Evolutionary conservation across 1,284 basidiomycete species (phyloP).

Genomic region (Sanguinoderma infundibulare): DNA sequence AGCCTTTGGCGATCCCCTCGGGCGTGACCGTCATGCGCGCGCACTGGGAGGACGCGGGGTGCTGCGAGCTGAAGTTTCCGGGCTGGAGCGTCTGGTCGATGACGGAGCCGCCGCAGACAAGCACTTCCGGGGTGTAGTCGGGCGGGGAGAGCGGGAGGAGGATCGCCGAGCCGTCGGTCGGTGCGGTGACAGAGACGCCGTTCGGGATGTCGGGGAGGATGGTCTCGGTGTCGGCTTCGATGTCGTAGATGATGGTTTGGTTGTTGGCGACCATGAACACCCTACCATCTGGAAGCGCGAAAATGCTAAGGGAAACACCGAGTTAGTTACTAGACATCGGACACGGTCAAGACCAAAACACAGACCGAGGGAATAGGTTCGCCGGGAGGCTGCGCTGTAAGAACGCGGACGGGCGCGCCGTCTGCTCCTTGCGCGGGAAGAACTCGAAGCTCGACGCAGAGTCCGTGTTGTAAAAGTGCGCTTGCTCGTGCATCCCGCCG

Average conservation of each 20-base stretch:
- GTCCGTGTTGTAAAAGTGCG: conserved; percentile 43
- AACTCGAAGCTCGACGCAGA: conserved; percentile 54
- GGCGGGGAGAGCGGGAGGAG: conserved; percentile 50
- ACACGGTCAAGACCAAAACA: neutral
- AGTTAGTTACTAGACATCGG: neutral
- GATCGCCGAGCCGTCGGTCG: conserved; percentile 47
- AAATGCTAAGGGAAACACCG: conserved; percentile 11
- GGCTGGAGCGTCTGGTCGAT: conserved; percentile 31
- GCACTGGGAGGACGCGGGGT: conserved; percentile 47
- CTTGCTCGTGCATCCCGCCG: conserved; percentile 41
- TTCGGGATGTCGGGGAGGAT: conserved; percentile 50
- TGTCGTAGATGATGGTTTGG: conserved; percentile 34
- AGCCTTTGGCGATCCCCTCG: conserved; percentile 25
- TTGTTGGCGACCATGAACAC: conserved; percentile 48
- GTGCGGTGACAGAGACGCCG: conserved; percentile 45
- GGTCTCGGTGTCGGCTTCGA: conserved; percentile 39
- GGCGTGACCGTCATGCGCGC: conserved; percentile 28
- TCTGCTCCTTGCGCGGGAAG: conserved; percentile 54
- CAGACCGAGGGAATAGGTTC: conserved; percentile 30
- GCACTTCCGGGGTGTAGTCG: conserved; percentile 49
- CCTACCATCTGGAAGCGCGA: conserved; percentile 42
- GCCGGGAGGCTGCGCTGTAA: conserved; percentile 33
- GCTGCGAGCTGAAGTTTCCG: conserved; percentile 39
- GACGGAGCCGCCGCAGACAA: conserved; percentile 51
- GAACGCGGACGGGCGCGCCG: conserved; percentile 50